phyloP scores from a whole-genome alignment of 1,139 yeast genomes.

The Wickerhamomyces sp. region DNA sequence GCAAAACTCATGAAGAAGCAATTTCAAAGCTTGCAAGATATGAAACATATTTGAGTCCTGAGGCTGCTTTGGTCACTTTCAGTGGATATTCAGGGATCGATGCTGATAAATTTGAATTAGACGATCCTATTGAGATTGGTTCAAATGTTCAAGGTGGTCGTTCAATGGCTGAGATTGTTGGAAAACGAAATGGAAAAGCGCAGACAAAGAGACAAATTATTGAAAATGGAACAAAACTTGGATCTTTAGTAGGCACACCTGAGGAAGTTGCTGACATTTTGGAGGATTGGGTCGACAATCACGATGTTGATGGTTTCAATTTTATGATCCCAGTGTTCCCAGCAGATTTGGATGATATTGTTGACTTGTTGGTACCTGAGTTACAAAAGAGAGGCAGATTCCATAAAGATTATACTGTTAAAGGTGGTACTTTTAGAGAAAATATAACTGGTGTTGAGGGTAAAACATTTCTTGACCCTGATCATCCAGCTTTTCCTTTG shows the following conservation, averaged over 20 bases:
- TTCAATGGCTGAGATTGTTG: slow-evolving; percentile 20
- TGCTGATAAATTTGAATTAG: slow-evolving; percentile 27
- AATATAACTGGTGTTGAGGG: slow-evolving; percentile 9
- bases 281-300: slow-evolving; percentile 28
- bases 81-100: slow-evolving; percentile 35
- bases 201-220: slow-evolving; percentile 22
- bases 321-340: slow-evolving; percentile 17
- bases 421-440: slow-evolving; percentile 15
- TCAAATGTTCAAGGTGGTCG: slow-evolving; percentile 24
- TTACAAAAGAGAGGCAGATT: slow-evolving; percentile 28
- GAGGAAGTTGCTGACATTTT: slow-evolving; percentile 27
- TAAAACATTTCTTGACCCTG: slow-evolving; percentile 26
- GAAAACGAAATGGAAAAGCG: slow-evolving; percentile 23
- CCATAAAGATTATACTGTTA: slow-evolving; percentile 26
- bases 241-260: slow-evolving; percentile 24
- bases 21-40: slow-evolving; percentile 25
- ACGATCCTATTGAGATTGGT: slow-evolving; percentile 27
- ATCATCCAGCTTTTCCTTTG: slow-evolving; percentile 34
- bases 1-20: slow-evolving; percentile 29
- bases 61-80: slow-evolving; percentile 33
- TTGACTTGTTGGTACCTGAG: slow-evolving; percentile 29
- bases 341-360: slow-evolving; percentile 28
- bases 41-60: slow-evolving; percentile 27
- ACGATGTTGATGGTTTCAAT: slow-evolving; percentile 20
- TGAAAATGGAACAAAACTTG: slow-evolving; percentile 23